These are phyloP conservation scores for Trichosporon coremiiforme DNA, from an alignment of 1,284 basidiomycete genomes.

Conservation along the genomic window DNA sequence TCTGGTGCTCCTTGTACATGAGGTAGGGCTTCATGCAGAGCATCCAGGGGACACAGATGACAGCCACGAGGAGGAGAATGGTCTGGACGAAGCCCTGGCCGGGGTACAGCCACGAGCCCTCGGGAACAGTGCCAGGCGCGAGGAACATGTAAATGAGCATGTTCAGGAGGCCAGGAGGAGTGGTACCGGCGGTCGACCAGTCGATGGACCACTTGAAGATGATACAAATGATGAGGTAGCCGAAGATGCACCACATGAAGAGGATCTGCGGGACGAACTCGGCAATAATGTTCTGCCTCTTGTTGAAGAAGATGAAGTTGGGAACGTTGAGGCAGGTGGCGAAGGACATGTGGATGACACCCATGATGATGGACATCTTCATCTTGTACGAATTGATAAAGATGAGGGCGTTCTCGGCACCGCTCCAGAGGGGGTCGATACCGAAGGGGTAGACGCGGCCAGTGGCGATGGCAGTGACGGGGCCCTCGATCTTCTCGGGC, in stretches of 20 bases:
- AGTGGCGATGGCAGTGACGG: slow-evolving; percentile 63
- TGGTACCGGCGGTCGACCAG: slow-evolving; percentile 72
- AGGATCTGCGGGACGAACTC: slow-evolving; percentile 97
- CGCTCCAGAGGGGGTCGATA: slow-evolving; percentile 94
- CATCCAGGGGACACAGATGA: slow-evolving; percentile 94
- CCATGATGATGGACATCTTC: slow-evolving; percentile 98
- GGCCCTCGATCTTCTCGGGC: slow-evolving; percentile 61
- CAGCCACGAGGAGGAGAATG: slow-evolving; percentile 75
- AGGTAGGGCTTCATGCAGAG: slow-evolving; percentile 92
- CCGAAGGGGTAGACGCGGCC: slow-evolving; percentile 86
- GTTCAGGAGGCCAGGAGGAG: slow-evolving; percentile 88
- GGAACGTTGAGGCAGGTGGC: slow-evolving; percentile 93
- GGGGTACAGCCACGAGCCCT: slow-evolving; percentile 72
- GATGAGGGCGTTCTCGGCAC: slow-evolving; percentile 84
- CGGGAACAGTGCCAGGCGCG: slow-evolving; percentile 75
- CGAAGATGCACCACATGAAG: slow-evolving; percentile 96
- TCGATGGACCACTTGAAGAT: slow-evolving; percentile 96
- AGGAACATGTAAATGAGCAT: slow-evolving; percentile 96
- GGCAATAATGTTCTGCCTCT: slow-evolving; percentile 79
- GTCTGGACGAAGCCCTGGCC: slow-evolving; percentile 88
- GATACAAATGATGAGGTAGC: slow-evolving; percentile 92
- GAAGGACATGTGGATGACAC: slow-evolving; percentile 99
- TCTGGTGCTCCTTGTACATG: slow-evolving; percentile 85
- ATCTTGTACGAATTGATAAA: slow-evolving; percentile 99
- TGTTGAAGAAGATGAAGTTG: slow-evolving; percentile 92